Base-by-base conservation (phyloP, 208 protist genomes). In the Crithidia sp. region DNA sequence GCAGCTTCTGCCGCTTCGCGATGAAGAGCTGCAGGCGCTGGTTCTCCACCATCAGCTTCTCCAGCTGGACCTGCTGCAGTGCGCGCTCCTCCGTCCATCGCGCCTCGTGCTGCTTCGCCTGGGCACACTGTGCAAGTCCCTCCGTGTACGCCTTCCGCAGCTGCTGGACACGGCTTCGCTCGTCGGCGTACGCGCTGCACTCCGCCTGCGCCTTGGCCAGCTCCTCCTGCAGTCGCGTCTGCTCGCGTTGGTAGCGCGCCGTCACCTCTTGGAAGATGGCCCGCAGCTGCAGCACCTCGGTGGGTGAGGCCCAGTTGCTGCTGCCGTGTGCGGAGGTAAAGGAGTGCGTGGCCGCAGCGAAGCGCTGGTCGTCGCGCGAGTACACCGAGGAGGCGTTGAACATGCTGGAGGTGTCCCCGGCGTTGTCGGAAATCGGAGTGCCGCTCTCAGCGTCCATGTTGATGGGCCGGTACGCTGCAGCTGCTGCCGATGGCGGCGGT, bases 231-330 rank as follows among this genome's bases (percentile, higher is more conserved):
- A 94, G 61, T 9, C n/a, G 10, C 2, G 45, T 12, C 16, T 82
- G 58, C 67, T 94, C 83, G 0, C 57, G 53, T 53, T 84, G 78
- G 70, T 93, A 86, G 36, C 75, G 70, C 37, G 57, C 64, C 5
- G 68, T 55, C 5, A 93, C 16, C 43, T 84, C 75, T 13, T 72
- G 72, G 49, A 71, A 83, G 41, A 85, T 53, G 0, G 72, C 28
- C 3, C 83, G 90, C 58, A 95, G 62, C 71, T 90, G 86, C 62
- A 87, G 77, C 52, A 95, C 82, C 71, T 95, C 90, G 16, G 71
- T 47, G 9, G 90, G 90, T 2, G 90, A 95, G 19, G 90, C 90
- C 90, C 90, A 95, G 70, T 91, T 65, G 57, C 65, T 65, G 57
- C 65, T 70, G 37, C 50, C 57, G 49, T 53, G 58, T 2, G 14